Conservation (phyloP, 1,284 basidiomycete genomes). For the Cerioporus squamosus region DNA sequence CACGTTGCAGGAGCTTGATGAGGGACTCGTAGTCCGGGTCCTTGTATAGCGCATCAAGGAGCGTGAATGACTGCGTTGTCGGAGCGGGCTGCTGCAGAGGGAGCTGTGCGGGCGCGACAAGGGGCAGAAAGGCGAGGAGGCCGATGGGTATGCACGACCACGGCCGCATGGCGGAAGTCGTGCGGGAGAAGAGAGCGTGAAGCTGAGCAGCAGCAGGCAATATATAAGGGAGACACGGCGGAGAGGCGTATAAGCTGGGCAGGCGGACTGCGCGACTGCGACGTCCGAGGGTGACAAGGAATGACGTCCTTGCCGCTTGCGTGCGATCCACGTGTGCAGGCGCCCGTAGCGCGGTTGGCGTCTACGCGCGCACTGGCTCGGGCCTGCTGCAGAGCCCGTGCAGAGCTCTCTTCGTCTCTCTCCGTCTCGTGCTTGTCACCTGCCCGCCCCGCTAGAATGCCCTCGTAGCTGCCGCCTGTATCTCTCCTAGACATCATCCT, state of each 20-base stretch:
- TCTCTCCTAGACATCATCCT: conserved; percentile 8
- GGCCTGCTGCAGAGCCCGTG: too few relatives aligned
- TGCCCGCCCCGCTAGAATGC: conserved; percentile 11
- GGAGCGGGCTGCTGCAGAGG: conserved; percentile 29
- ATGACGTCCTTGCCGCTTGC: conserved; percentile 27
- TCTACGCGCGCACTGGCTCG: background rate
- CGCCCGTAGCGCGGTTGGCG: conserved; percentile 2
- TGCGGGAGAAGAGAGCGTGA: background rate
- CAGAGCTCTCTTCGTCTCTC: background rate
- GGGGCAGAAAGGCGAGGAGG: conserved; percentile 38
- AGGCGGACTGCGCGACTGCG: conserved; percentile 9
- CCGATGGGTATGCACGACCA: conserved; percentile 40
- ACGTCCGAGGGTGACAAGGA: conserved; percentile 2
- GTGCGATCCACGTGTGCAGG: conserved; percentile 19
- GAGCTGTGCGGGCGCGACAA: conserved; percentile 38
- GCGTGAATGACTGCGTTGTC: conserved; percentile 50
- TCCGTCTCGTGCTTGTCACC: background rate
- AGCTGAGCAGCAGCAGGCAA: conserved; percentile 3
- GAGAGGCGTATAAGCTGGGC: conserved; percentile 5
- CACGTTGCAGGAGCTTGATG: conserved; percentile 80
- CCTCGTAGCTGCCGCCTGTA: background rate
- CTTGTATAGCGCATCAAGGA: conserved; percentile 79
- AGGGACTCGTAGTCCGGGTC: conserved; percentile 85
- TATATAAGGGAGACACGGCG: conserved; percentile 7
- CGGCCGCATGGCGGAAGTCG: conserved; percentile 39